A percentile compares a stretch with the other conserved stretches of the same genome.
These are phyloP conservation scores for Lineolata rhizophorae DNA, from an alignment of 495 filamentous ascomycete species.

Conservation along the genomic window DNA sequence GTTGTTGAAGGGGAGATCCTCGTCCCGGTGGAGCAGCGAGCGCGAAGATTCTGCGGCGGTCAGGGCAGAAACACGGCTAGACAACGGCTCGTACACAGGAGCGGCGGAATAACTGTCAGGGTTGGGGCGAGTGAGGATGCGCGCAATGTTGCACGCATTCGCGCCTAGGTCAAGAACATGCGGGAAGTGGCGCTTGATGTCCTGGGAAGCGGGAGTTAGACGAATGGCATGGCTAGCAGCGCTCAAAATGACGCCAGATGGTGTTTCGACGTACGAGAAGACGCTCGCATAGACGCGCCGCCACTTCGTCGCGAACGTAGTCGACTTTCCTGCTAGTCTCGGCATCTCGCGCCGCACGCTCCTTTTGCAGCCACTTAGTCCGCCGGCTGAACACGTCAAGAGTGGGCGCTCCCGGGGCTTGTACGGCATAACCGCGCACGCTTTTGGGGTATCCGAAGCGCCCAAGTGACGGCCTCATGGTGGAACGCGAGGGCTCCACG, in stretches of 20 bases:
- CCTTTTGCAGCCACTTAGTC: conserved; percentile 74
- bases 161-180: conserved; percentile 83
- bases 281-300: conserved; percentile 63
- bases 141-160: conserved; percentile 86
- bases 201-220: conserved; percentile 26
- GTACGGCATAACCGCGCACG: conserved; percentile 73
- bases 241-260: conserved; percentile 1
- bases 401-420: conserved; percentile 49
- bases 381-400: conserved; percentile 80
- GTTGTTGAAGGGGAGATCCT: conserved; percentile 49
- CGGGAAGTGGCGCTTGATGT: conserved; percentile 75
- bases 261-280: conserved; percentile 36
- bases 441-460: no score
- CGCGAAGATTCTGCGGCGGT: conserved; percentile 63
- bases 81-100: conserved; percentile 36
- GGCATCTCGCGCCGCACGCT: conserved; percentile 53
- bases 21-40: conserved; percentile 64
- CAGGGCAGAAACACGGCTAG: conserved; percentile 43
- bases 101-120: conserved; percentile 31
- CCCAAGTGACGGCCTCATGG: no score
- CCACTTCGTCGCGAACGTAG: conserved; percentile 84
- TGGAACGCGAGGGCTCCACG: no score
- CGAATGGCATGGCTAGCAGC: no score
- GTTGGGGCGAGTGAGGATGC: conserved; percentile 45
- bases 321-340: conserved; percentile 58